Evolutionary conservation across 2,329 filamentous ascomycete species (phyloP).

Genomic region (Fusarium tanahbumbuense): DNA sequence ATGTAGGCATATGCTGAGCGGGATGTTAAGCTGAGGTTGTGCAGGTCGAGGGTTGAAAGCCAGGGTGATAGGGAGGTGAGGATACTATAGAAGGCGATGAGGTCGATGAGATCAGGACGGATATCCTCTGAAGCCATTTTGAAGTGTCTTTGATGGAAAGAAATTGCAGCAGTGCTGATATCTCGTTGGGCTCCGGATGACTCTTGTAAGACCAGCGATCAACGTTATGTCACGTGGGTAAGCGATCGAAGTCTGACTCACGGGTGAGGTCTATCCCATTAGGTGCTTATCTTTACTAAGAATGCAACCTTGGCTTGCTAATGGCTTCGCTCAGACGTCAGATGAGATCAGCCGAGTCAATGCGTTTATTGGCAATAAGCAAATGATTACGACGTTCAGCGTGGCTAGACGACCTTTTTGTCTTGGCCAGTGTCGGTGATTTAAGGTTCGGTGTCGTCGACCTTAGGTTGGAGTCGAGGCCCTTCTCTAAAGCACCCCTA

Average conservation of each 20-base stretch:
- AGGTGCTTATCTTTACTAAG: neutral
- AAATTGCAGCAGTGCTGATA: too few species aligned
- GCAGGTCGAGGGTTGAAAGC: constrained; percentile 32
- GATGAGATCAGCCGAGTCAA: neutral
- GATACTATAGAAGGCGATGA: constrained; percentile 32
- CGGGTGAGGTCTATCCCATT: constrained; percentile 1
- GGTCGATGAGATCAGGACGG: neutral
- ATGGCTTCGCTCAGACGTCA: neutral
- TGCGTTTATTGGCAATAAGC: neutral
- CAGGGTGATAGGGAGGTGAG: constrained; percentile 24
- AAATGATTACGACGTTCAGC: neutral
- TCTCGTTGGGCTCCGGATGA: rapidly evolving
- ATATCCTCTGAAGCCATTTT: neutral
- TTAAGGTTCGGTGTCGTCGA: neutral
- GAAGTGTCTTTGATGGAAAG: rapidly evolving
- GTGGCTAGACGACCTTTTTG: neutral
- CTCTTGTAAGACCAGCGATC: rapidly evolving
- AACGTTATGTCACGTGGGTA: neutral
- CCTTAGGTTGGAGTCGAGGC: neutral
- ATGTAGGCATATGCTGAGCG: constrained; percentile 7
- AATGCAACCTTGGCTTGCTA: neutral
- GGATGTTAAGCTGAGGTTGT: constrained; percentile 20
- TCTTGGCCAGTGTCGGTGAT: neutral
- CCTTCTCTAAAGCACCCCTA: rapidly evolving
- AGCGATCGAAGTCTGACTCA: constrained; percentile 1